Evolutionary conservation across 768 basidiomycete species (phyloP), one percentile per base, ranked within the genome.

Genomic region (Pulveroboletus frians): DNA sequence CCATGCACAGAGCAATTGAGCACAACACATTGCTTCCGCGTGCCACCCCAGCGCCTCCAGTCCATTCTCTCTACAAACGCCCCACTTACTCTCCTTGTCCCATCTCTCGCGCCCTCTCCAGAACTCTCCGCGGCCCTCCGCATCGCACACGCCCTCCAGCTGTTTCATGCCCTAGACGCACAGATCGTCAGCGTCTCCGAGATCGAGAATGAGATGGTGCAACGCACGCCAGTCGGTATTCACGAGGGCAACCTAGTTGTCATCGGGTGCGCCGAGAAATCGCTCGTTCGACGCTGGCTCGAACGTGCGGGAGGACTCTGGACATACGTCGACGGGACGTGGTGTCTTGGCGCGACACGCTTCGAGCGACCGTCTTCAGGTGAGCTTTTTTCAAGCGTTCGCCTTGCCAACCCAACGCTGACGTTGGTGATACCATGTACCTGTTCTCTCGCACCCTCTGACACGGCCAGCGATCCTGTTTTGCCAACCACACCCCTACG

Each of bases 151-250:
- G 77, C 81, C 52, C 69, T 92, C 15, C 68, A 79, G 29, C 58
- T 79, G 0, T 90, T 85, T 65, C 85, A 89, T 60, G 75, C 78
- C 50, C 63, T 93, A 18, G 89, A 92, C 52, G 64, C 79, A 0
- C 76, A 80, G 41, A 80, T 94, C 38, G 82, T 43, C 54, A 62
- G 30, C 76, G 75, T 56, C 41, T 10, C 43, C 36, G 65, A 67
- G 34, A 18, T 55, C 53, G 55, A 53, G 23, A 26, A 26, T 26
- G 23, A 26, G 75, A 71, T 1, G 9, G 9, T 41, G 7, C 46
- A 8, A 7, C 43, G 6, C 7, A 11, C 17, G 7, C 10, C 18
- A 2, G n/a, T 3, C 54, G 21, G 38, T 52, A 42, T 49, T 17
- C 39, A 54, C 4, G 34, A 63, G 15, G 76, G 79, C 18, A 87